Evolutionary conservation across 2,329 filamentous ascomycete genomes (phyloP).

Genomic region (Venturia carpophila): DNA sequence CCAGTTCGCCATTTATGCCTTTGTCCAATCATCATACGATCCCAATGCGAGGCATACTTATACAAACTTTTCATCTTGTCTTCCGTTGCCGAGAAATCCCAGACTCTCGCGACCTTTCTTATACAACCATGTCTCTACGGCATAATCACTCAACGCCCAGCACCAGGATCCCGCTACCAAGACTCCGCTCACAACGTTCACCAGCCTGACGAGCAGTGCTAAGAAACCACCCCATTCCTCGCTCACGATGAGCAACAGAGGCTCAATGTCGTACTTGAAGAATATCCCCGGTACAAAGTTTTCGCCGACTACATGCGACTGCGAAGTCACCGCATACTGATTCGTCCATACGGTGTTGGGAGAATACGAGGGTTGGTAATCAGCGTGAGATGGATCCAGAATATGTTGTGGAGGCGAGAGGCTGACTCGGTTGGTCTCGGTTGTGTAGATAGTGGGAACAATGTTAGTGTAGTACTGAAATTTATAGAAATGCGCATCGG

Average conservation of each 20-base stretch:
- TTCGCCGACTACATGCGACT: slow-evolving; percentile 64
- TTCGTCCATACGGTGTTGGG: slow-evolving; percentile 74
- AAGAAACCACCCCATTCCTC: slow-evolving; percentile 72
- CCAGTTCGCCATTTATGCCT: not conserved
- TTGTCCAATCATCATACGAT: slow-evolving; percentile 7
- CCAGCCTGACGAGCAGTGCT: slow-evolving; percentile 67
- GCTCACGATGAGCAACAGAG: slow-evolving; percentile 76
- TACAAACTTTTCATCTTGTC: slow-evolving; percentile 21
- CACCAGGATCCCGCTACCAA: slow-evolving; percentile 91
- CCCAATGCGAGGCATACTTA: not conserved
- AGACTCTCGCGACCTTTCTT: slow-evolving; percentile 34
- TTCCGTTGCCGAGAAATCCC: slow-evolving; percentile 30
- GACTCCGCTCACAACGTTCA: slow-evolving; percentile 87
- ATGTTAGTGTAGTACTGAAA: slow-evolving; percentile 97
- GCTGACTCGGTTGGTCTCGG: slow-evolving; percentile 43
- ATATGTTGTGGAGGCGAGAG: slow-evolving; percentile 29
- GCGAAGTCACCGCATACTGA: slow-evolving; percentile 94
- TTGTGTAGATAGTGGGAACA: slow-evolving; percentile 84
- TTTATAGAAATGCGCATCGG: slow-evolving; percentile 76
- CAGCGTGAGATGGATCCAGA: slow-evolving; percentile 34
- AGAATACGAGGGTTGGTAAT: slow-evolving; percentile 29
- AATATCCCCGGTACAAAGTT: slow-evolving; percentile 78
- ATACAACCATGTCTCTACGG: slow-evolving; percentile 41
- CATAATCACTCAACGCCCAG: slow-evolving; percentile 77
- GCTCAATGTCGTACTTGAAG: slow-evolving; percentile 98